Base-by-base conservation (phyloP, 78 protist species). In the Ministeria vibrans region DNA sequence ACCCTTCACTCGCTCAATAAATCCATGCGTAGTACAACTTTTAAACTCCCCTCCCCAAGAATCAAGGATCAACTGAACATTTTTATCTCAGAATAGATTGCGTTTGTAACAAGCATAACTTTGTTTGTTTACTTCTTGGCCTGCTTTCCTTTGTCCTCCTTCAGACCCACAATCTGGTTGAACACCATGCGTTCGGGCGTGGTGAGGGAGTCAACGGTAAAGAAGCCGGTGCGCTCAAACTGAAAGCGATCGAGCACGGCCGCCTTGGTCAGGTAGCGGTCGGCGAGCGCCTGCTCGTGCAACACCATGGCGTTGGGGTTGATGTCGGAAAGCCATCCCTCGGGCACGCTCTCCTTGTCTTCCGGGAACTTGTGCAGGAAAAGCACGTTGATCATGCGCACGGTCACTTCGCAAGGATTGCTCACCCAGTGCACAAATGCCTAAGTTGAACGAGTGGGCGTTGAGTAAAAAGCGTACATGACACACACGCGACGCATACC, bases 171-270 rank as follows among this genome's bases (percentile, higher is more conserved):
- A 13, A 41, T 68, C 15, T n/a, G 74, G 74, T 68, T 68, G 46
- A 68, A 68, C 18, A 68, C 74, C 18, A 68, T 43, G 41, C 49
- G 49, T 43, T 55, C 63, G 34, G 32, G 13, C 41, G 13, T 68
- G 4, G 55, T 49, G n/a, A 23, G 32, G 63, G n/a, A 44, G 53
- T 90, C 93, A 27, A 64, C 74, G 75, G 85, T 80, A 88, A 78
- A 95, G 91, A 53, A 93, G 79, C 96, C 97, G 36, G 83, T 36
- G 43, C 98, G 86, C 83, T 92, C 94, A 28, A 95, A 70, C 86
- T 95, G 97, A 63, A 92, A n/a, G 38, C 68, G 69, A n/a, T 91
- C 94, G 36, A 94, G 92, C 13, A 41, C 39, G 77, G 81, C 64
- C 38, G 92, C 75, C 25, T 42, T 34, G 42, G 72, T 74, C 41